Conservation (phyloP, 179 eudicot genomes). For the Gypsophila paniculata region DNA sequence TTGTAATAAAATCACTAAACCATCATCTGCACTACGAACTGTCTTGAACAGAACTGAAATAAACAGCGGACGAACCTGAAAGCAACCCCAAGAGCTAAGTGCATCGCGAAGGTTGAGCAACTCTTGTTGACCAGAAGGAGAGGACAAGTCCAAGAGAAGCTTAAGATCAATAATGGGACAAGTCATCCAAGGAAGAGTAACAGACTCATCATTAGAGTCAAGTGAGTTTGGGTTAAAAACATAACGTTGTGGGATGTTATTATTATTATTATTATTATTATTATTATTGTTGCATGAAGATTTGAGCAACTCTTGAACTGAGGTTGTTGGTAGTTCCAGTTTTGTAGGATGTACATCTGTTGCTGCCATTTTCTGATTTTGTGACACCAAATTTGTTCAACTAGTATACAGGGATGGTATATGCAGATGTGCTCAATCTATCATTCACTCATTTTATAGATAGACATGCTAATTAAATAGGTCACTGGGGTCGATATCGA, state of each 20-base stretch:
- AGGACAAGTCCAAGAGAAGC: constrained; percentile 18
- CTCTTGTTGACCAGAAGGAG: background rate
- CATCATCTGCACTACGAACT: too few species aligned
- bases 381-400: background rate
- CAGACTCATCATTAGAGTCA: background rate
- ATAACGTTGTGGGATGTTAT: constrained; percentile 11
- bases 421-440: background rate
- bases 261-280: too few species aligned
- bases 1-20: too few species aligned
- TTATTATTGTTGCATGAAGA: background rate
- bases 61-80: constrained; percentile 12
- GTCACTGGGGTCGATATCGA: too few species aligned
- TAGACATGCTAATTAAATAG: too few species aligned
- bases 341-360: constrained; percentile 1
- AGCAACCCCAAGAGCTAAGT: constrained; percentile 25
- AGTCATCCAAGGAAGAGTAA: constrained; percentile 15
- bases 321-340: constrained; percentile 14
- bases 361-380: constrained; percentile 10
- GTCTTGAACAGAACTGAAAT: background rate
- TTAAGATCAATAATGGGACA: constrained; percentile 17
- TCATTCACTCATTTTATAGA: too few species aligned
- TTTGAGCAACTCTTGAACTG: constrained; percentile 15
- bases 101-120: constrained; percentile 11
- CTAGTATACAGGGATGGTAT: too few species aligned
- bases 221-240: background rate